phyloP scores from a whole-genome alignment of 2,329 filamentous ascomycete species.

The Metarhizium brunneum region DNA sequence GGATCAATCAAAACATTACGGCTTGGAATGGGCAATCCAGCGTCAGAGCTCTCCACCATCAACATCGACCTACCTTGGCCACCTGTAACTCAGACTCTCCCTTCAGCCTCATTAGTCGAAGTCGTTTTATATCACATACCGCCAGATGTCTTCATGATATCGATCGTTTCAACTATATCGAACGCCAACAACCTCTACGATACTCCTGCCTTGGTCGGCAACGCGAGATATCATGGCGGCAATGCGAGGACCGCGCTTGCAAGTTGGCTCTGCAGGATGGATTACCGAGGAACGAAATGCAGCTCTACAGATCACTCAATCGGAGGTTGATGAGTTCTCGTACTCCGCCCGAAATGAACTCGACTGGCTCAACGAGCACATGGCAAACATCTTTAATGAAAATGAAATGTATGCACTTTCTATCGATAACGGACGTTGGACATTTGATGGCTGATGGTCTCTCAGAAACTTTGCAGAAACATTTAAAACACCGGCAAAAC shows the following conservation, averaged over 20 bases:
- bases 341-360: conserved; percentile 89
- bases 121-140: background rate
- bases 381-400: conserved; percentile 84
- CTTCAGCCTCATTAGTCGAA: background rate
- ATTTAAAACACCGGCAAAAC: conserved; percentile 87
- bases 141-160: conserved; percentile 6
- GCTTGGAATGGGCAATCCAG: conserved; percentile 13
- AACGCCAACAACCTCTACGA: background rate
- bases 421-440: background rate
- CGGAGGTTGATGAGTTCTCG: conserved; percentile 87
- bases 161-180: background rate
- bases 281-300: conserved; percentile 75
- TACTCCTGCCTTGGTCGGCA: conserved; percentile 4
- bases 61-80: conserved; percentile 3
- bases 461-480: conserved; percentile 79
- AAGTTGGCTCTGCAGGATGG: conserved; percentile 79
- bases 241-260: conserved; percentile 48
- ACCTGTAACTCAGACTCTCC: background rate
- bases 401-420: conserved; percentile 61
- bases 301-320: conserved; percentile 62
- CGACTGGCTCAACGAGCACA: conserved; percentile 98
- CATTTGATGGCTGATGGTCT: conserved; percentile 8
- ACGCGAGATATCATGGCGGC: conserved; percentile 26
- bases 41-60: conserved; percentile 11
- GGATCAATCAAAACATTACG: conserved; percentile 30